These are phyloP conservation scores for Arthrobotrys sinensis DNA, from an alignment of 2,329 filamentous ascomycete species.

Conservation along the genomic window DNA sequence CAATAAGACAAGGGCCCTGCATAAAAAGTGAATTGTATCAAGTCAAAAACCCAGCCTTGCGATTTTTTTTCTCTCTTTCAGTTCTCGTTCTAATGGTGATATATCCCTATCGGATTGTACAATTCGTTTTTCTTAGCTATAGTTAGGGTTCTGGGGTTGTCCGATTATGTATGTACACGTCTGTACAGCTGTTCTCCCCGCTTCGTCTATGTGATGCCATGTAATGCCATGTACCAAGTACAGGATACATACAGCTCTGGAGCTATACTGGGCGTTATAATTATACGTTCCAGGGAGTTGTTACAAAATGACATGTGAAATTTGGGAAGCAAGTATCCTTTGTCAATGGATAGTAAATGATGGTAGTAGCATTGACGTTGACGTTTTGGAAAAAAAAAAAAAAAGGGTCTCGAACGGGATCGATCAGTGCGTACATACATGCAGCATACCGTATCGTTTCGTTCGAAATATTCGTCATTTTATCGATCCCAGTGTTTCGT, in stretches of 20 bases:
- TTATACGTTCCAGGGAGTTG: not conserved
- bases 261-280: not conserved
- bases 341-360: not conserved
- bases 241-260: not conserved
- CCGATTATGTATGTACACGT: conserved; percentile 27
- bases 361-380: no score
- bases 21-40: conserved; percentile 19
- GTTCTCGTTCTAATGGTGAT: no score
- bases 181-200: conserved; percentile 28
- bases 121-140: not conserved
- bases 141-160: no score
- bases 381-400: not conserved
- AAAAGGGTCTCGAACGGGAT: conserved; percentile 13
- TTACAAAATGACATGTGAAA: conserved; percentile 15
- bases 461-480: conserved; percentile 3
- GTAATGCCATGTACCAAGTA: conserved; percentile 28
- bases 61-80: no score
- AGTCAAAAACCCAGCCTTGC: conserved; percentile 20
- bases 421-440: not conserved
- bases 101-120: conserved; percentile 4
- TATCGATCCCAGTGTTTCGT: conserved; percentile 1
- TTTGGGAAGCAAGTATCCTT: not conserved
- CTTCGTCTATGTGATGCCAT: conserved; percentile 30
- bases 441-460: not conserved
- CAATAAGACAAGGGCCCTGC: conserved; percentile 2